Evolutionary conservation across 176 grass and related monocot species (phyloP), one percentile per base, ranked within the genome.

Genomic region (Ananas comosus): DNA sequence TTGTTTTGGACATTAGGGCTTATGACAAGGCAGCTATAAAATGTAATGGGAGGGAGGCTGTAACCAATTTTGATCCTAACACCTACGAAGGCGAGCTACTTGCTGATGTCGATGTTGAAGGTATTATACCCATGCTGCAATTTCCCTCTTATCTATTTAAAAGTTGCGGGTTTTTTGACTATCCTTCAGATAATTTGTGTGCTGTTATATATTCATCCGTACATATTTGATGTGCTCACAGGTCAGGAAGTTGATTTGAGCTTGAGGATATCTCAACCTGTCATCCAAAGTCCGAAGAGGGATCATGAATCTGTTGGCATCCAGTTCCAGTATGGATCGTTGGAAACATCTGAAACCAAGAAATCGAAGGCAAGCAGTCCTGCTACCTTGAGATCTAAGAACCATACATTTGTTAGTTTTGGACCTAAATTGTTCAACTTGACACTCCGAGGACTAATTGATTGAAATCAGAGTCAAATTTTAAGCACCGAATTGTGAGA

Each of bases 21-120:
- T 99, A 99, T 33, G 95, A 99, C 76, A 94, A 99, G 75, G 95
- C 95, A 4, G 95, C 95, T 10, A 90, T 99, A 68, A 99, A 99
- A 77, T 94, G 90, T 81, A 99, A 99, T 3, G 95, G 95, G 49
- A 76, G 90, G 80, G 95, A 99, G 49, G 95, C 95, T 12, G 90
- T 99, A 50, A 94, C 95, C 1, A 99, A 99, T 69, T 99, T 99
- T 59, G 90, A 99, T 72, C 80, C 86, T 2, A 88, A 84, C 78
- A 76, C 80, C 22, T 99, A 99, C 19, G 82, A 99, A 21, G 87
- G 72, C 4, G 90, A 99, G 75, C 65, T 88, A 61, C 73, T 74
- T 13, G 69, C 72, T 48, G 90, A 88, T 58, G 81, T 61, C 74
- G 71, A 68, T 49, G 13, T 59, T 27, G 74, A 90, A 88, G 94